These are phyloP conservation scores for Mortierella sp. DNA, from an alignment of 371 early-diverging fungal species.

Conservation along the genomic window DNA sequence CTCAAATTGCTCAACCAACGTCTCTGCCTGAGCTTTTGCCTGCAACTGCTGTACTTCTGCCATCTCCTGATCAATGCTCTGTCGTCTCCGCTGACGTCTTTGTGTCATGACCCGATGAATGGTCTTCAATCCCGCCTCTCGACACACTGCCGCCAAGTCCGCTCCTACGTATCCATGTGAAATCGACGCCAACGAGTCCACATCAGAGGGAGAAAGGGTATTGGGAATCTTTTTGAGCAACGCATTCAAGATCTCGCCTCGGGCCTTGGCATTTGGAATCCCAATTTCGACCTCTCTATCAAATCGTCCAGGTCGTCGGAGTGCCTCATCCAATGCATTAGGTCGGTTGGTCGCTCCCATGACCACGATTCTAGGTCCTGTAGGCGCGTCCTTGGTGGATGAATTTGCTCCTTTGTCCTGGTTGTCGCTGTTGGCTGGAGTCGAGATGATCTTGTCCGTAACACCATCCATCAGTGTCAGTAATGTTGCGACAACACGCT, in stretches of 20 bases:
- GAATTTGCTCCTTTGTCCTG: not conserved
- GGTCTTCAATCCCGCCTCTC: slow-evolving; percentile 90
- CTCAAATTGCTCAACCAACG: not conserved
- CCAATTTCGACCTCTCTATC: slow-evolving; percentile 96
- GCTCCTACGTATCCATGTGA: slow-evolving; percentile 99
- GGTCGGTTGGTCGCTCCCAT: slow-evolving; percentile 99
- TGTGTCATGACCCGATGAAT: slow-evolving; percentile 67
- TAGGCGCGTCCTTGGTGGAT: slow-evolving; percentile 6
- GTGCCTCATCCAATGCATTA: slow-evolving; percentile 92
- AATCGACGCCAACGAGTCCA: slow-evolving; percentile 69
- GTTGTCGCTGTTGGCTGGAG: not conserved
- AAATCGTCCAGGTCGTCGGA: slow-evolving; percentile 98
- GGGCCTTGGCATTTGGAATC: slow-evolving; percentile 83
- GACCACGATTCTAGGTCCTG: slow-evolving; percentile 73
- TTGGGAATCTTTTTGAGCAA: slow-evolving; percentile 80
- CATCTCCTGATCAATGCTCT: not conserved
- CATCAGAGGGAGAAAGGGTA: slow-evolving; percentile 62
- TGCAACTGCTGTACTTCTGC: slow-evolving; percentile 11
- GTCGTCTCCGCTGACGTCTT: not conserved
- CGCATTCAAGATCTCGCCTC: slow-evolving; percentile 82
- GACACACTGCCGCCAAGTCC: slow-evolving; percentile 88
- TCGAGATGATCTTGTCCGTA: slow-evolving; percentile 53
- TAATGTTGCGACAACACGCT: slow-evolving; percentile 96
- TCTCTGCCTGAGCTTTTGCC: slow-evolving; percentile 5
- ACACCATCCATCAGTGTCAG: slow-evolving; percentile 98